phyloP scores from a whole-genome alignment of 2,329 filamentous ascomycete species.

The Stemphylium beticola region DNA sequence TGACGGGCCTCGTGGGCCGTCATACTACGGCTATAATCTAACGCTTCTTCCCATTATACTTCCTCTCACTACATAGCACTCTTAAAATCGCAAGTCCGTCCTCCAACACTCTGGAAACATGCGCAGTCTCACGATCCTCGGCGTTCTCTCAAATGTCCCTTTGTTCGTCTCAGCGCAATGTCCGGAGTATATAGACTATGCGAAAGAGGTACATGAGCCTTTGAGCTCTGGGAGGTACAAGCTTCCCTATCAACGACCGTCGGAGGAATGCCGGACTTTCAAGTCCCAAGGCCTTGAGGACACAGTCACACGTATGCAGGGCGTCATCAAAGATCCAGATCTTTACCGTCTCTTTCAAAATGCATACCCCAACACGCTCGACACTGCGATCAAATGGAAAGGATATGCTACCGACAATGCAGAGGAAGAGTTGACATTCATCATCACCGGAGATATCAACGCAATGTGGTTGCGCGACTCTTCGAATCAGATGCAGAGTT shows the following conservation, averaged over 20 bases:
- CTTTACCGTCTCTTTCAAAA: slow-evolving; percentile 74
- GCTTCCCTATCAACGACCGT: slow-evolving; percentile 55
- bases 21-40: background rate
- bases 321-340: slow-evolving; percentile 60
- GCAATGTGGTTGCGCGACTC: slow-evolving; percentile 62
- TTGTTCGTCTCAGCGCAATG: slow-evolving; percentile 44
- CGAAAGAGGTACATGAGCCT: slow-evolving; percentile 51
- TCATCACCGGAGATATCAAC: slow-evolving; percentile 66
- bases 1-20: background rate
- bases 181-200: slow-evolving; percentile 54
- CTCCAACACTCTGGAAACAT: slow-evolving; percentile 25
- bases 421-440: slow-evolving; percentile 68
- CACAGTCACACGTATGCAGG: slow-evolving; percentile 42
- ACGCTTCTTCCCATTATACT: background rate
- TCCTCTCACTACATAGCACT: background rate
- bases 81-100: background rate
- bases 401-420: slow-evolving; percentile 63
- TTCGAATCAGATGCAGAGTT: slow-evolving; percentile 75
- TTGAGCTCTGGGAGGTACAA: slow-evolving; percentile 53
- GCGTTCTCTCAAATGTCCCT: slow-evolving; percentile 22
- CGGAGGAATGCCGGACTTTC: slow-evolving; percentile 55
- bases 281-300: slow-evolving; percentile 53
- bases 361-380: slow-evolving; percentile 75
- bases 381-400: slow-evolving; percentile 74
- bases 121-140: slow-evolving; percentile 26